These are phyloP conservation scores for Lactarius tabidus DNA, from an alignment of 768 basidiomycete species.

Conservation along the genomic window DNA sequence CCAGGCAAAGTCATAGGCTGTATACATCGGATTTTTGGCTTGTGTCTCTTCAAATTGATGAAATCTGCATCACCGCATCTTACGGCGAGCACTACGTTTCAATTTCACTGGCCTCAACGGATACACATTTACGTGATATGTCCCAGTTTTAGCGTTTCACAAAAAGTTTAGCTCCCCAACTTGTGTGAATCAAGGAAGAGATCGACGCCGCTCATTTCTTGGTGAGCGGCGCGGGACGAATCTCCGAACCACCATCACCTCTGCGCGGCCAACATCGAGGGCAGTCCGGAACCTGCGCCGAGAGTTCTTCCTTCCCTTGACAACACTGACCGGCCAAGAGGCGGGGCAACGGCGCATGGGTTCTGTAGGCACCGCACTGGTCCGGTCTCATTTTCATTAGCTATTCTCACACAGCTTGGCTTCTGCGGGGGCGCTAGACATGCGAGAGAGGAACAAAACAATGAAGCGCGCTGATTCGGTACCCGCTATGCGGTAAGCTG, in stretches of 20 bases:
- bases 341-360: constrained; percentile 5
- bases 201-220: background rate
- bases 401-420: background rate
- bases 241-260: constrained; percentile 7
- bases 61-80: background rate
- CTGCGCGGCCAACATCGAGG: background rate
- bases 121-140: background rate
- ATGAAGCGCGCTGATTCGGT: background rate
- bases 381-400: background rate
- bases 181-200: background rate
- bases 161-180: background rate
- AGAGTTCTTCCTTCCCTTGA: background rate
- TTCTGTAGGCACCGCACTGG: background rate
- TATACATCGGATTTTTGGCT: background rate
- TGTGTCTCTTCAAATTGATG: background rate
- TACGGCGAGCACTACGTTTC: background rate
- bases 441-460: background rate
- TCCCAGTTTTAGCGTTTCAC: background rate
- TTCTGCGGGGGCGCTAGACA: background rate
- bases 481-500: background rate
- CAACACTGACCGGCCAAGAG: background rate
- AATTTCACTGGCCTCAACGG: background rate
- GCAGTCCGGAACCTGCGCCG: constrained; percentile 9
- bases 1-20: background rate
- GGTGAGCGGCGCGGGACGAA: background rate